Evolutionary conservation across 768 basidiomycete genomes (phyloP).

Genomic region (Cyclocybe aegerita): DNA sequence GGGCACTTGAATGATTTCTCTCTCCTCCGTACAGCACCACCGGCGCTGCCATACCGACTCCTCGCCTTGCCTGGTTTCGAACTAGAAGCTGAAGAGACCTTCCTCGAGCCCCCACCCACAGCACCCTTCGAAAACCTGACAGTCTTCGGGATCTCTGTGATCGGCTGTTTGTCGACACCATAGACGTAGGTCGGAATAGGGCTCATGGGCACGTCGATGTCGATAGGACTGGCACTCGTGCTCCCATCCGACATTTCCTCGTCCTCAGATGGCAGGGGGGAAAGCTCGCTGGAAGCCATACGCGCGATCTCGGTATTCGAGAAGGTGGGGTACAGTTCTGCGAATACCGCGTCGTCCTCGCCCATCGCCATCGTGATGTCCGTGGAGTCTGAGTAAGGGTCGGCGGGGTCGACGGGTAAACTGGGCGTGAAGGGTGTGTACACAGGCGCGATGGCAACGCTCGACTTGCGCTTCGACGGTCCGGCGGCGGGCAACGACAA

Average conservation of each 20-base stretch:
- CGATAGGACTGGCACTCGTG: not conserved
- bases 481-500: not conserved
- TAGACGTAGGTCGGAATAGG: not conserved
- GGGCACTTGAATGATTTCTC: conserved; percentile 52
- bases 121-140: not conserved
- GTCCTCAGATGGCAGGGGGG: not conserved
- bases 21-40: conserved; percentile 21
- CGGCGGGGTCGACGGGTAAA: conserved; percentile 16
- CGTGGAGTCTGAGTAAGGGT: conserved; percentile 15
- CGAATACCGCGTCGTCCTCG: not conserved
- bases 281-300: no score
- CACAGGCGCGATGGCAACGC: conserved; percentile 5
- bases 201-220: not conserved
- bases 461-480: conserved; percentile 1
- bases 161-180: not conserved
- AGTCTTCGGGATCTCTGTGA: not conserved
- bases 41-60: not conserved
- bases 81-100: not conserved
- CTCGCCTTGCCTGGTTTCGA: conserved; percentile 1
- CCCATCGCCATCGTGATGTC: conserved; percentile 10
- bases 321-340: not conserved
- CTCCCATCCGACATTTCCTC: conserved; percentile 4
- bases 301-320: not conserved
- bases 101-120: not conserved
- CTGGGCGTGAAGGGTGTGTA: conserved; percentile 24